These are phyloP conservation scores for Gossypium schwendimanii DNA, from an alignment of 441 rosid species.

Conservation along the genomic window DNA sequence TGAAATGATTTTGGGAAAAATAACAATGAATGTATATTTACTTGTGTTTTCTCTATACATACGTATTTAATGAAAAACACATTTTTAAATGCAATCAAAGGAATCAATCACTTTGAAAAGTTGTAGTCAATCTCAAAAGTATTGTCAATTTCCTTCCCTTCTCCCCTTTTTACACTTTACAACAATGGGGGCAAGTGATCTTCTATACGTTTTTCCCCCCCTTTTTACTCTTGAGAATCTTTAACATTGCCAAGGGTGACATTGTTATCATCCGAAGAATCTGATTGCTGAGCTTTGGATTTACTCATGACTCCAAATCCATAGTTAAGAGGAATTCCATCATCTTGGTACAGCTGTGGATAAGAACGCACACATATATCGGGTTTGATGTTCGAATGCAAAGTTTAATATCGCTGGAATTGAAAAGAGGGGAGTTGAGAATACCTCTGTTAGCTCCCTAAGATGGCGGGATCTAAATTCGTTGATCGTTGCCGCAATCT, in stretches of 20 bases:
- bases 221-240: not conserved
- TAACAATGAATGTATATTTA: not conserved
- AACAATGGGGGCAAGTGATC: slow-evolving; percentile 13
- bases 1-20: not conserved
- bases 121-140: not conserved
- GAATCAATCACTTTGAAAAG: not conserved
- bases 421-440: not conserved
- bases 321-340: slow-evolving; percentile 87
- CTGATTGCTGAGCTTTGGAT: slow-evolving; percentile 45
- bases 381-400: not conserved
- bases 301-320: slow-evolving; percentile 62
- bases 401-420: not conserved
- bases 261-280: slow-evolving; percentile 65
- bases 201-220: slow-evolving; percentile 23
- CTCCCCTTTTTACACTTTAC: slow-evolving; percentile 22
- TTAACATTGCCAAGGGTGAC: slow-evolving; percentile 53
- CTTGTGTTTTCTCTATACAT: not conserved
- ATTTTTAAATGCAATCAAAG: not conserved
- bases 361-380: not conserved
- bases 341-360: slow-evolving; percentile 71
- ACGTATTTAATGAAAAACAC: not conserved
- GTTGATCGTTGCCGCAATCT: slow-evolving; percentile 82
- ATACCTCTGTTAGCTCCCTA: slow-evolving; percentile 86
- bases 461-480: slow-evolving; percentile 91
- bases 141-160: not conserved